Evolutionary conservation across 352 stramenopile genomes (phyloP).

Genomic region (Phytophthora boehmeriae): DNA sequence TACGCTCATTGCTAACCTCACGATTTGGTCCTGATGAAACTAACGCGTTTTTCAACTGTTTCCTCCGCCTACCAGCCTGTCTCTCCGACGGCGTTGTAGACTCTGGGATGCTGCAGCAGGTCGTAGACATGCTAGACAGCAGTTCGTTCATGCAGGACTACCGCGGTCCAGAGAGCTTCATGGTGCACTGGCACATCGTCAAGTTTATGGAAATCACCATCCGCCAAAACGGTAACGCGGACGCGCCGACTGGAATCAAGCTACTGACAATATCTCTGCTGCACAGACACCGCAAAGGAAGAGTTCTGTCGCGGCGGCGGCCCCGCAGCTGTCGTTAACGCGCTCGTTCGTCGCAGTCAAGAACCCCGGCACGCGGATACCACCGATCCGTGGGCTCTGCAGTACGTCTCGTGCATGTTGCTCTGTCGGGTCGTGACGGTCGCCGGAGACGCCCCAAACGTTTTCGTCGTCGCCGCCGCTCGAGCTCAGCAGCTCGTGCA

Average conservation of each 20-base stretch:
- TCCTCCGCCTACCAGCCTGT: slow-evolving; percentile 9
- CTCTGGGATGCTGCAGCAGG: slow-evolving; percentile 38
- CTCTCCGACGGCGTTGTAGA: slow-evolving; percentile 33
- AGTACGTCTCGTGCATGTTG: slow-evolving; percentile 59
- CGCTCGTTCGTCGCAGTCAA: slow-evolving; percentile 25
- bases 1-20: slow-evolving; percentile 16
- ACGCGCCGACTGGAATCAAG: neutral
- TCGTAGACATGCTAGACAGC: slow-evolving; percentile 41
- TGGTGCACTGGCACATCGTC: slow-evolving; percentile 57
- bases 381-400: slow-evolving; percentile 31
- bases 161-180: slow-evolving; percentile 20
- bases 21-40: slow-evolving; percentile 1
- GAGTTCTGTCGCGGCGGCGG: slow-evolving; percentile 40
- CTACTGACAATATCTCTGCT: neutral
- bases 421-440: slow-evolving; percentile 46
- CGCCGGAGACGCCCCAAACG: slow-evolving; percentile 27
- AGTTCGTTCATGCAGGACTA: slow-evolving; percentile 25
- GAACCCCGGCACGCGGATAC: slow-evolving; percentile 11
- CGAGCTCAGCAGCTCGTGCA: slow-evolving; percentile 47
- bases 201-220: slow-evolving; percentile 56
- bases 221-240: slow-evolving; percentile 40
- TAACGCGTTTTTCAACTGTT: neutral
- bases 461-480: slow-evolving; percentile 23
- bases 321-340: slow-evolving; percentile 33
- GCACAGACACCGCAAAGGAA: slow-evolving; percentile 49